Base-by-base conservation (phyloP, 805 yeast species). In the Pichia gijzeniarum region DNA sequence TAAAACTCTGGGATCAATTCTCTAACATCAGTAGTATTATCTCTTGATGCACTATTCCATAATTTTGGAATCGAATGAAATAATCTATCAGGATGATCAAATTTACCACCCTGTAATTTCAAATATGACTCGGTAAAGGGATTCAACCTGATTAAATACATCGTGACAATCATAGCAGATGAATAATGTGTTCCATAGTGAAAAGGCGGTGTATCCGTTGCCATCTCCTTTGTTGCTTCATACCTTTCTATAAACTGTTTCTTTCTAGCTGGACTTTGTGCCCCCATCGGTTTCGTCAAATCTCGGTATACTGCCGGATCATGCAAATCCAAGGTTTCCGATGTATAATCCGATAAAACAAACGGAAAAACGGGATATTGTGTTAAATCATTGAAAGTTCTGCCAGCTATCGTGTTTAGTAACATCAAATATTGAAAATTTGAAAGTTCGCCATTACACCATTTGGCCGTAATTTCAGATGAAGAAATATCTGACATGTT, bases 161-260 rank as follows among this genome's bases (percentile, higher is more conserved):
- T 83, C 0, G 95, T 74, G 2, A 87, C 95, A 57, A 88, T 87
- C 96, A 88, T 89, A 0, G 96, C 95, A 0, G 95, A 85, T 0
- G 95, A 87, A 59, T 88, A 88, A 61, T 88, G 96, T 0, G 96
- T 89, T 2, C 96, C 96, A 57, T 88, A 88, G 60, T 88, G 95
- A 62, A 88, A 88, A 0, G 95, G 85, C 0, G 89, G 88, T 0
- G 56, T 48, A 32, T 59, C 63, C 0, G 87, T 69, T 5, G 65
- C 57, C 46, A 88, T 66, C 44, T 84, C 79, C 19, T 68, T 73
- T 20, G 86, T 64, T 0, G 95, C 89, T 18, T 82, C 82, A 54
- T 72, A 89, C 43, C 96, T 64, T 45, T 86, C 93, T 40, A 68
- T 65, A 55, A 87, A 88, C 55, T 78, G 79, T 0, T 57, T 52